These are phyloP conservation scores for Kodamaea ohmeri DNA, from an alignment of 1,139 yeast species.

Conservation along the genomic window DNA sequence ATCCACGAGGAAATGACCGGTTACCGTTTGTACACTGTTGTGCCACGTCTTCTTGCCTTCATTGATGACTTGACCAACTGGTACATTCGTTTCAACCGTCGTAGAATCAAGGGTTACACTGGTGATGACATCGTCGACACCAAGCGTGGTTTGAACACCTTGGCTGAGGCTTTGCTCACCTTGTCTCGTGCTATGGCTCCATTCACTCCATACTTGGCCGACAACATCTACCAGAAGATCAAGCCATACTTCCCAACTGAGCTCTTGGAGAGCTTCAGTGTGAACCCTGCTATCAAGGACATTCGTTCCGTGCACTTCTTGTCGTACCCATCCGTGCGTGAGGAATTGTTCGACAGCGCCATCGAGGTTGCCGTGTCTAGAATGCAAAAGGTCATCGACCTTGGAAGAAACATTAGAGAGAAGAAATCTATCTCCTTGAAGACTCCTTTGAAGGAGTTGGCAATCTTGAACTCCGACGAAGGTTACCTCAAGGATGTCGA, in stretches of 20 bases:
- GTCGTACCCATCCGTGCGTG: slow-evolving; percentile 81
- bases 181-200: slow-evolving; percentile 98
- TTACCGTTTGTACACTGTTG: slow-evolving; percentile 92
- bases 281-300: slow-evolving; percentile 49
- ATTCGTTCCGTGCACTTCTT: slow-evolving; percentile 89
- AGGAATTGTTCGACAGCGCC: slow-evolving; percentile 73
- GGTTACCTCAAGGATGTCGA: slow-evolving; percentile 75
- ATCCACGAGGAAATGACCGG: slow-evolving; percentile 87
- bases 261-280: slow-evolving; percentile 43
- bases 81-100: slow-evolving; percentile 98
- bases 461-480: slow-evolving; percentile 78
- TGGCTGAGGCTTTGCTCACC: slow-evolving; percentile 85
- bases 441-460: slow-evolving; percentile 88
- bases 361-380: slow-evolving; percentile 85
- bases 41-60: slow-evolving; percentile 81
- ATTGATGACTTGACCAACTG: slow-evolving; percentile 96
- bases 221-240: slow-evolving; percentile 79
- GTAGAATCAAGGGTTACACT: slow-evolving; percentile 85
- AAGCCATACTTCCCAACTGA: slow-evolving; percentile 57
- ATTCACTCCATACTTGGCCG: slow-evolving; percentile 94
- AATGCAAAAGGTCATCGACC: slow-evolving; percentile 95
- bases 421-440: slow-evolving; percentile 90
- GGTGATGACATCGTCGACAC: slow-evolving; percentile 84
- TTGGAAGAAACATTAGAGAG: slow-evolving; percentile 96
- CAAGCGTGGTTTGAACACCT: slow-evolving; percentile 79